Evolutionary conservation across 2,329 filamentous ascomycete species (phyloP).

Genomic region (Cytospora chrysosperma): DNA sequence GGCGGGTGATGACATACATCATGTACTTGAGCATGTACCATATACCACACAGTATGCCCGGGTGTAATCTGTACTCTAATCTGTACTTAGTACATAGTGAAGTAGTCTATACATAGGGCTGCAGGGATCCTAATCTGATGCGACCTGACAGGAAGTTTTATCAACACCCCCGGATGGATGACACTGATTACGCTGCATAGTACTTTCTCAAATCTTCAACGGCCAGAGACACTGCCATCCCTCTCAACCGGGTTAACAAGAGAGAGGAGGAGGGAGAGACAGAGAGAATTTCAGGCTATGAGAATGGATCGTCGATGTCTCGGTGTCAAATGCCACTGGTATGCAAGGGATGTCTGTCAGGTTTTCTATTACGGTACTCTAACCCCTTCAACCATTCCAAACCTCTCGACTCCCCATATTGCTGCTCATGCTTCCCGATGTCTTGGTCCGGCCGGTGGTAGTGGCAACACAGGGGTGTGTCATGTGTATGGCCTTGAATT

Average conservation of each 20-base stretch:
- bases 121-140: not conserved
- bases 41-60: too few species aligned
- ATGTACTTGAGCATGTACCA: too few species aligned
- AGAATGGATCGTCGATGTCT: not conserved
- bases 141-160: not conserved
- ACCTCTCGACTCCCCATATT: too few species aligned
- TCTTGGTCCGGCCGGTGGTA: too few species aligned
- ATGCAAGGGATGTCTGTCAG: not conserved
- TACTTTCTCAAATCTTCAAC: not conserved
- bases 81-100: too few species aligned
- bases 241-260: not conserved
- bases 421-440: too few species aligned
- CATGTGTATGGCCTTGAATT: not conserved
- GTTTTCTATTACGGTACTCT: too few species aligned
- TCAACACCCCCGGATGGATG: not conserved
- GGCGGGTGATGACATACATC: too few species aligned
- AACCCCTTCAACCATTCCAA: too few species aligned
- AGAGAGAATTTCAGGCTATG: not conserved
- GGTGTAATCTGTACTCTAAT: too few species aligned
- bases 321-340: not conserved
- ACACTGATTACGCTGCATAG: too few species aligned
- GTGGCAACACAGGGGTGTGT: not conserved
- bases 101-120: not conserved
- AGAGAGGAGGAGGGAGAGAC: too few species aligned
- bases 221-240: not conserved